These are phyloP conservation scores for Coemansia sp. DNA, from an alignment of 192 early-diverging fungal genomes.

Conservation along the genomic window DNA sequence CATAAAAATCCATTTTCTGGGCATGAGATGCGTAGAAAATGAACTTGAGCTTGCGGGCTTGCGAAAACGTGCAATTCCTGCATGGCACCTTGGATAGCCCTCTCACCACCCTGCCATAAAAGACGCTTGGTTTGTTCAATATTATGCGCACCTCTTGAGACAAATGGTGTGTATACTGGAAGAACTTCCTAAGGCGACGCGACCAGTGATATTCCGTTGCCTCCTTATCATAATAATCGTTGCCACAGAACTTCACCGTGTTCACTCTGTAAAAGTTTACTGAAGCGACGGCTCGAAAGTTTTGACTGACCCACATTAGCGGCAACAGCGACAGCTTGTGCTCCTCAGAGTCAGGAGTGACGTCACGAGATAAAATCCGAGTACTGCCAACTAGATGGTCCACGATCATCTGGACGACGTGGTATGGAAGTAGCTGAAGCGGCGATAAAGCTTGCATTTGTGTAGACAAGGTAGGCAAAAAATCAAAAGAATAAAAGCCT, in stretches of 20 bases:
- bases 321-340: background rate
- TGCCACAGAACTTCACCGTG: background rate
- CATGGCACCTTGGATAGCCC: background rate
- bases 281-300: background rate
- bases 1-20: too few relatives aligned
- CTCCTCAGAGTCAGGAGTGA: background rate
- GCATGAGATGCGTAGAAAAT: background rate
- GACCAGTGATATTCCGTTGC: background rate
- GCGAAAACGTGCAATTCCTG: background rate
- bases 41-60: background rate
- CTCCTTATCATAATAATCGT: background rate
- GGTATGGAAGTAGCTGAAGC: background rate
- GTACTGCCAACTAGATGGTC: background rate
- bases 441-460: background rate
- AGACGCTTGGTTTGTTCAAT: background rate
- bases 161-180: background rate
- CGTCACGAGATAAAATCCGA: background rate
- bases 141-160: background rate
- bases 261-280: background rate
- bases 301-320: background rate
- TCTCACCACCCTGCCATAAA: background rate
- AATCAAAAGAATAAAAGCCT: too few relatives aligned
- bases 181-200: background rate
- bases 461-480: background rate
- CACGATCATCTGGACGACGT: background rate